These are phyloP conservation scores for Metarhizium sp. DNA, from an alignment of 2,329 filamentous ascomycete genomes.

Conservation along the genomic window DNA sequence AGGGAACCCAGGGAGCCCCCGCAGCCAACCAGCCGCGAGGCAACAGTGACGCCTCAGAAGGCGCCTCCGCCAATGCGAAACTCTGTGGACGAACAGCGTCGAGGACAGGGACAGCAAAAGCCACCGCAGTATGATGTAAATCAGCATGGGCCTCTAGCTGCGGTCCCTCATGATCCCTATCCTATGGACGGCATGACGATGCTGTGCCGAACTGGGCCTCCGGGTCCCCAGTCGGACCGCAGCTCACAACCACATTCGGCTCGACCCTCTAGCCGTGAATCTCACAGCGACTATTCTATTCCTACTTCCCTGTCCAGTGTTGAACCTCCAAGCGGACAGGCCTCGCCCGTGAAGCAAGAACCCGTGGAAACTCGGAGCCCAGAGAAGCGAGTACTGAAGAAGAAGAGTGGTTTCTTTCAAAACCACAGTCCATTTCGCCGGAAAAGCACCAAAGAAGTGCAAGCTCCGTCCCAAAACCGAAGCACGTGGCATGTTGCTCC, in stretches of 20 bases:
- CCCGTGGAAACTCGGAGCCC: slow-evolving; percentile 38
- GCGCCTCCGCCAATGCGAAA: slow-evolving; percentile 9
- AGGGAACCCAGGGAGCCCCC: slow-evolving; percentile 37
- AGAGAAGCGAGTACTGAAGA: slow-evolving; percentile 59
- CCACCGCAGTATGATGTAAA: slow-evolving; percentile 31
- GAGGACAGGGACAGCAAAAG: slow-evolving; percentile 5
- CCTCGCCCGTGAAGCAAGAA: slow-evolving; percentile 63
- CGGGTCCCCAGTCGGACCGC: slow-evolving; percentile 49
- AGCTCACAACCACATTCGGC: slow-evolving; percentile 45
- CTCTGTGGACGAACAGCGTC: slow-evolving; percentile 12
- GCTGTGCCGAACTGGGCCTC: slow-evolving; percentile 71
- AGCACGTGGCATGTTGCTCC: slow-evolving; percentile 49
- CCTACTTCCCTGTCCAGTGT: slow-evolving; percentile 82
- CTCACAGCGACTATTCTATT: slow-evolving; percentile 83
- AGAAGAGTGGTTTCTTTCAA: slow-evolving; percentile 83
- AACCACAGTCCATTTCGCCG: slow-evolving; percentile 86
- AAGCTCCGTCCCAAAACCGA: slow-evolving; percentile 32
- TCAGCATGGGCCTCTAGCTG: slow-evolving; percentile 52
- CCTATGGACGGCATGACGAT: slow-evolving; percentile 96
- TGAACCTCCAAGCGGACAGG: slow-evolving; percentile 64
- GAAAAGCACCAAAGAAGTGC: slow-evolving; percentile 73
- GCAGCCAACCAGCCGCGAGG: slow-evolving; percentile 38
- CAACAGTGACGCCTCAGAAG: slow-evolving; percentile 42
- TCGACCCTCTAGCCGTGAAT: slow-evolving; percentile 76
- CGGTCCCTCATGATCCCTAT: slow-evolving; percentile 85